A percentile compares a stretch with the other conserved stretches of the same genome.
Evolutionary conservation across 2,329 filamentous ascomycete genomes (phyloP).

Genomic region (Fusarium verticillioides): DNA sequence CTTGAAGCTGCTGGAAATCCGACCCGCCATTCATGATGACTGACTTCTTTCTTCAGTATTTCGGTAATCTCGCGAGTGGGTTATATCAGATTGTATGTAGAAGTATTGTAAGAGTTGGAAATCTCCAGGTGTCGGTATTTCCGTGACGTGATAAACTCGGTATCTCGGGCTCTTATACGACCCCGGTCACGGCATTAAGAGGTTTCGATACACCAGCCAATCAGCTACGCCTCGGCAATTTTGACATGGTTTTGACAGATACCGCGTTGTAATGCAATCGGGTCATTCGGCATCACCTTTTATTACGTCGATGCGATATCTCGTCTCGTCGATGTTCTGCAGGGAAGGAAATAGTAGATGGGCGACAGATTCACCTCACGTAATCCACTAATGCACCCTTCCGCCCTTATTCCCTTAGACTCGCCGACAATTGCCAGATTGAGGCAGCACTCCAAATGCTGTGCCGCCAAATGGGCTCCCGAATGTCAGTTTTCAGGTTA

Average conservation of each 20-base stretch:
- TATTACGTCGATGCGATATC: background rate
- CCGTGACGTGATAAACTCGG: constrained; percentile 5
- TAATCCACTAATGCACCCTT: background rate
- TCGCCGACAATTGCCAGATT: constrained; percentile 2
- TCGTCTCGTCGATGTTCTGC: background rate
- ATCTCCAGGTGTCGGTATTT: background rate
- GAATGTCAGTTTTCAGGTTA: background rate
- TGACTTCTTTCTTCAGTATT: too few species aligned
- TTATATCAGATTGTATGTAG: background rate
- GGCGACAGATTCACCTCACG: too few species aligned
- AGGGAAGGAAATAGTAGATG: background rate
- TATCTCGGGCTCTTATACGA: constrained; percentile 15
- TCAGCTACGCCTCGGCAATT: background rate
- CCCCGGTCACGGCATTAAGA: constrained; percentile 4
- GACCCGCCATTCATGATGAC: background rate
- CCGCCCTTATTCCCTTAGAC: background rate
- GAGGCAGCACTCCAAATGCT: background rate
- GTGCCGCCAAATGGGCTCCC: background rate
- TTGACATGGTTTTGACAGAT: background rate
- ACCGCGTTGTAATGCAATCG: background rate
- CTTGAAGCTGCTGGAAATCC: background rate
- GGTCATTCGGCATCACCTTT: background rate
- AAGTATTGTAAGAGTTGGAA: background rate
- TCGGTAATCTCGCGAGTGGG: fast-evolving
- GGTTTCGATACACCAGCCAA: background rate